These are phyloP conservation scores for Sporobolus alterniflorus DNA, from an alignment of 202 grass and related monocot genomes.

Conservation along the genomic window DNA sequence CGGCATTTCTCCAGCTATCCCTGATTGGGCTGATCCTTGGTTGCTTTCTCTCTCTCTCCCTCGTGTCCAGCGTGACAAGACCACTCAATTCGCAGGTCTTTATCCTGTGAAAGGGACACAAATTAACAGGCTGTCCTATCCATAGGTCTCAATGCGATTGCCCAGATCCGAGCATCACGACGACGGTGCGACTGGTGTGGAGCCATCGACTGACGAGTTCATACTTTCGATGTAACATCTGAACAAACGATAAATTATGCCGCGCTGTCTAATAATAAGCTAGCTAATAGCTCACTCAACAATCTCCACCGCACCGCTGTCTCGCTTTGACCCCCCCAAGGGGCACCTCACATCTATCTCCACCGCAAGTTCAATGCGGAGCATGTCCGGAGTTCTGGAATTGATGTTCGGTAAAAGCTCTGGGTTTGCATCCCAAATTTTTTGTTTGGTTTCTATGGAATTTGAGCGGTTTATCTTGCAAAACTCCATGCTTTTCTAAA, in stretches of 20 bases:
- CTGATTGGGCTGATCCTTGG: conserved; percentile 14
- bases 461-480: background rate
- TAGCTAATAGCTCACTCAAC: background rate
- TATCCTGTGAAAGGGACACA: conserved; percentile 29
- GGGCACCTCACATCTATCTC: background rate
- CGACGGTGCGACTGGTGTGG: conserved; percentile 14
- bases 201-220: conserved; percentile 25
- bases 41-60: background rate
- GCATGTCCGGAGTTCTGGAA: background rate
- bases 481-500: background rate
- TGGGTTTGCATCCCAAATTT: no score
- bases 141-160: conserved; percentile 22
- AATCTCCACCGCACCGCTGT: background rate
- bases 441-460: background rate
- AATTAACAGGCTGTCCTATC: conserved; percentile 26
- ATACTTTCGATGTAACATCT: conserved; percentile 42
- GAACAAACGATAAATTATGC: conserved; percentile 31
- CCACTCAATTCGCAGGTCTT: conserved; percentile 24
- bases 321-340: background rate
- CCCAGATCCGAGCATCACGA: conserved; percentile 10
- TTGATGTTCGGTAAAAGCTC: no score
- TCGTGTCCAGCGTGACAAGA: conserved; percentile 2
- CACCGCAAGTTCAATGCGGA: no score
- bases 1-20: conserved; percentile 41
- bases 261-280: background rate